A percentile compares a stretch with the other conserved stretches of the same genome.
phyloP scores from a whole-genome alignment of 164 flowering plant species.

The Nymphaea thermarum region DNA sequence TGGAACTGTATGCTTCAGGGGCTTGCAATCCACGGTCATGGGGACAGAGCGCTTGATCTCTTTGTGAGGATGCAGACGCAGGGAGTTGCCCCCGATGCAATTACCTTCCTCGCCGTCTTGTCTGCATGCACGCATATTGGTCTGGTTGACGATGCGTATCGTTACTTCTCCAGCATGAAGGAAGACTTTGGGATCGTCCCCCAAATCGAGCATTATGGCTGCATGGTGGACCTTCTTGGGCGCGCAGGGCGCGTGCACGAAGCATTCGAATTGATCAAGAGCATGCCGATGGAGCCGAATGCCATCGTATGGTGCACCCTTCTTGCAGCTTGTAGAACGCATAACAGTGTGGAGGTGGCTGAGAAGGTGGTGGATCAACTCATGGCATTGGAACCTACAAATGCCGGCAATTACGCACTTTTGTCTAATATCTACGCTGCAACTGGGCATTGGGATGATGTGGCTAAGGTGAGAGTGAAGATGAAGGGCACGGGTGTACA shows the following conservation, averaged over 20 bases:
- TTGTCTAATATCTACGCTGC: constrained; percentile 68
- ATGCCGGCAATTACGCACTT: constrained; percentile 44
- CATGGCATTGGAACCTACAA: constrained; percentile 27
- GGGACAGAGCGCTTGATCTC: constrained; percentile 26
- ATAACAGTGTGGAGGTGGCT: constrained; percentile 46
- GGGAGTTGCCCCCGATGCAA: constrained; percentile 21
- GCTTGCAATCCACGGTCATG: constrained; percentile 63
- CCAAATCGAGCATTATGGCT: constrained; percentile 21
- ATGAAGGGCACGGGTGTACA: constrained; percentile 34
- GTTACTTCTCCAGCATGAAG: constrained; percentile 15
- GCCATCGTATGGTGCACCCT: constrained; percentile 63
- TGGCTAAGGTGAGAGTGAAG: constrained; percentile 32
- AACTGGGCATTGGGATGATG: constrained; percentile 51
- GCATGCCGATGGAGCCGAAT: constrained; percentile 21
- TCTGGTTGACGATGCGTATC: constrained; percentile 12
- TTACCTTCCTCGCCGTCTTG: constrained; percentile 18
- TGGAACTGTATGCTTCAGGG: constrained; percentile 81
- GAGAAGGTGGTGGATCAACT: constrained; percentile 35
- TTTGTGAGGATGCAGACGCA: constrained; percentile 37
- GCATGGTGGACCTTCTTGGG: constrained; percentile 24
- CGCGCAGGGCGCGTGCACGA: constrained; percentile 14
- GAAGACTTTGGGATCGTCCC: constrained; percentile 23
- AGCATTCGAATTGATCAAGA: constrained; percentile 14
- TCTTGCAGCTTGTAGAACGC: constrained; percentile 17
- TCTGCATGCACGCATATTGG: constrained; percentile 17